Evolutionary conservation across 164 flowering plant species (phyloP), one percentile per base, ranked within the genome.

Genomic region (Kingdonia uniflora): DNA sequence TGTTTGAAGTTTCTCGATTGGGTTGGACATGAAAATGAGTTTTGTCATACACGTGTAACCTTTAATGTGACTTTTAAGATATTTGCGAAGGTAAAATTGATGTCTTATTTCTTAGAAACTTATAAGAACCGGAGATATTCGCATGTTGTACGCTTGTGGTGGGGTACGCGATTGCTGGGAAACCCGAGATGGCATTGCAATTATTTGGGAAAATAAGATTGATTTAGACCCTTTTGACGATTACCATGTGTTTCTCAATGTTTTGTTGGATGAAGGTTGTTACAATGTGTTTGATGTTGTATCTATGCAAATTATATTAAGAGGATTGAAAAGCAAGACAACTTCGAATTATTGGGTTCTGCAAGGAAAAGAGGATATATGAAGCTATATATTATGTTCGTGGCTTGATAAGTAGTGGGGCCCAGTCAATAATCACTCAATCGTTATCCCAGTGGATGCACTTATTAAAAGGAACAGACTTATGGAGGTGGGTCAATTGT

Each of bases 1-100:
- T 79, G 89, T 61, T 65, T 90, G 61, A 78, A 71, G 54, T 87
- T 90, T 68, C 87, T 91, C 54, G 95, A 91, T 44, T 91, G 97
- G 97, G 89, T 79, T 2, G 96, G 95, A 2, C 67, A 83, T 35
- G 95, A 87, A 53, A 68, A 35, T 0, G 78, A 80, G 14, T 91
- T 69, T 43, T 21, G 49, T 53, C 97, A 87, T 63, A 80, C 94
- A 6, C 75, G 75, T 0, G 67, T 70, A 14, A 79, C 95, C 0
- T 91, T 71, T 66, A 23, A 69, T 43, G 77, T 95, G 29, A 78
- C 83, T 23, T 79, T 87, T 53, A 81, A 77, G 69, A 77, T 85
- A 17, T 64, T 87, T 4, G 59, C 76, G 5, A 59, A 55, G 7
- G 79, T 78, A 2, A 71, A 77, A 67, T 54, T 66, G 22, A 69